Evolutionary conservation across 768 basidiomycete species (phyloP), one percentile per base, ranked within the genome.

Genomic region (Termitomyces heimii): DNA sequence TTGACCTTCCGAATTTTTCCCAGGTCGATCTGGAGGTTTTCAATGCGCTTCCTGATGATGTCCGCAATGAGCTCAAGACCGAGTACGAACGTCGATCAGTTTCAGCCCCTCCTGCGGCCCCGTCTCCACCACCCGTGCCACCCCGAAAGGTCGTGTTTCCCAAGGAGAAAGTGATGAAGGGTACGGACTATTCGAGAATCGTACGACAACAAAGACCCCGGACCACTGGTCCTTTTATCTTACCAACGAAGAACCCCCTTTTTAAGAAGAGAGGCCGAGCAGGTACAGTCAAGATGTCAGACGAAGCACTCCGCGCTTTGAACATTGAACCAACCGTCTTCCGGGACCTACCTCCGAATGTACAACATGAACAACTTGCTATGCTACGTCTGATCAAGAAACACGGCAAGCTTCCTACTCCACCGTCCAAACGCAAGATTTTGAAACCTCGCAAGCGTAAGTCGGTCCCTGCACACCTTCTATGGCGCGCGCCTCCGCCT

Each of bases 261-360:
- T 71, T 69, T 54, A 67, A 67, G 55, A 74, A 63, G 62, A 68
- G 68, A 53, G 61, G 66, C 40, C 66, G 67, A 24, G 63, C 67
- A 24, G 70, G 72, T 16, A 65, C 71, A 0, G 68, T 81, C 22
- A 77, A 73, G 24, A 74, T 87, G 24, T 70, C 81, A 0, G 78
- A 84, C 18, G 73, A 69, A 2, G 84, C 92, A 63, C 75, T 97
- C 40, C 70, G 65, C 14, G 75, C 78, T 37, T 75, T 94, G 24
- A 83, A 79, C 12, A 82, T 98, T 64, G 93, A 94, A 66, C 83
- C 83, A 0, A 82, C 78, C 7, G 84, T 91, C 6, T 94, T 90
- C 63, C 72, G 69, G 0, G 73, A 70, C 32, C 68, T 98, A 3
- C 92, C 92, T 0, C 69, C 70, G 1, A 77, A 82, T 24, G 67